Base-by-base conservation (phyloP, 2,329 filamentous ascomycete species). In the Arthrinium puccinioides region DNA sequence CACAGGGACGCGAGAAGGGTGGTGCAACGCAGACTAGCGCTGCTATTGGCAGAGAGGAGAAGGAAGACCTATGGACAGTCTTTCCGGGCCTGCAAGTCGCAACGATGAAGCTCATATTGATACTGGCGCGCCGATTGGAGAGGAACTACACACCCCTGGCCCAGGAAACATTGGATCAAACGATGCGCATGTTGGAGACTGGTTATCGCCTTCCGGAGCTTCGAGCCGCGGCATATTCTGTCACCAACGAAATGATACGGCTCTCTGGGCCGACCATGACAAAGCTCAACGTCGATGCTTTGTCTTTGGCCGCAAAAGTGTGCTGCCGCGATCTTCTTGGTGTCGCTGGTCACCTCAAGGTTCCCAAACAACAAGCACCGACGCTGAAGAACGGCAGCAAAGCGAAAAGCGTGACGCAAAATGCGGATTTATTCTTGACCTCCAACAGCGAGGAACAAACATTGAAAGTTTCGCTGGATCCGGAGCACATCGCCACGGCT, bases 1-100 rank as follows among this genome's bases (percentile, higher is more conserved):
- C 47, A 39, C 69, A 50, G 47, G 61, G 33, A 46, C 69, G 52
- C 54, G 63, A 57, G 42, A 69, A 68, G 41, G 60, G 57, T 15
- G 67, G 67, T 46, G 67, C 64, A 2, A 60, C 77, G n/a, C 75
- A 81, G 42, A 68, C 80, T 41, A 89, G 88, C 48, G 69, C 79
- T 7, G 82, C 86, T 44, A 76, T 92, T 44, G 73, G 79, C 21
- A 76, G 83, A 43, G 85, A 94, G 34, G 90, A 96, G 60, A 82
- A 82, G 43, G 87, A 94, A 37, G 76, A 81, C 30, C 69, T 96
- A 4, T 89, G 84, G 76, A 65, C 73, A 32, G 67, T 76, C 14
- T 69, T 96, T 9, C 85, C 89, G 5, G 69, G 74, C 9, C 74
- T 96, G 26, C 87, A 96, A 52, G 61, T 79, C 11, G 78, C 83